Conservation (phyloP, 176 grass and related monocot species). For the Avena eriantha region DNA sequence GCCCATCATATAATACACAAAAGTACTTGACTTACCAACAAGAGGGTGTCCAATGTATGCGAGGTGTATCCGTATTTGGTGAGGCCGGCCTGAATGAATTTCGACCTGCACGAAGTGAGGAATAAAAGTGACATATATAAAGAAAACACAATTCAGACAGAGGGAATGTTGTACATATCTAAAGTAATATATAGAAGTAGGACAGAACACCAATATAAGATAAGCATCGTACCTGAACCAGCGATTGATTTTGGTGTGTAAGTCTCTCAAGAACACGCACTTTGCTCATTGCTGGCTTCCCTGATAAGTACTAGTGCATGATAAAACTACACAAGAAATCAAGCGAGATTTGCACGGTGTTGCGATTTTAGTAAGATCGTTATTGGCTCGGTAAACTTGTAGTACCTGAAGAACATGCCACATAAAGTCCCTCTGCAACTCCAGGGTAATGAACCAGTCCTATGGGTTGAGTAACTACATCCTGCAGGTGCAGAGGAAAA, state of each 20-base stretch:
- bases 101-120: conserved; percentile 66
- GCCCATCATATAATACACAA: conserved; percentile 10
- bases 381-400: neutral
- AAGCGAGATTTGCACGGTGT: conserved; percentile 9
- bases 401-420: conserved; percentile 80
- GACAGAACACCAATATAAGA: conserved; percentile 10
- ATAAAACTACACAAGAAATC: conserved; percentile 37
- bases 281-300: conserved; percentile 88
- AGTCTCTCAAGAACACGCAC: conserved; percentile 80
- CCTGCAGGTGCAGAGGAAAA: conserved; percentile 49
- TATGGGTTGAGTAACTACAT: conserved; percentile 80
- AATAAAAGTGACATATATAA: conserved; percentile 30
- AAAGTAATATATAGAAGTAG: neutral
- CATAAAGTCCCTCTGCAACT: conserved; percentile 83
- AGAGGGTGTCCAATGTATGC: conserved; percentile 83
- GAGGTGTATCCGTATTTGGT: conserved; percentile 92
- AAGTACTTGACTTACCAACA: conserved; percentile 56
- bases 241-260: conserved; percentile 60
- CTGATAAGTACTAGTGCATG: conserved; percentile 45
- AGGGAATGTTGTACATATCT: conserved; percentile 17
- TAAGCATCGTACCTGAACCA: conserved; percentile 64
- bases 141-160: neutral
- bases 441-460: conserved; percentile 81
- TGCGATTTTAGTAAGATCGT: conserved; percentile 21
- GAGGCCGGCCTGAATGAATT: conserved; percentile 86